A percentile compares a stretch with the other conserved stretches of the same genome.
Evolutionary conservation across 2,329 filamentous ascomycete species (phyloP).

Genomic region (Paecilomyces niveus): DNA sequence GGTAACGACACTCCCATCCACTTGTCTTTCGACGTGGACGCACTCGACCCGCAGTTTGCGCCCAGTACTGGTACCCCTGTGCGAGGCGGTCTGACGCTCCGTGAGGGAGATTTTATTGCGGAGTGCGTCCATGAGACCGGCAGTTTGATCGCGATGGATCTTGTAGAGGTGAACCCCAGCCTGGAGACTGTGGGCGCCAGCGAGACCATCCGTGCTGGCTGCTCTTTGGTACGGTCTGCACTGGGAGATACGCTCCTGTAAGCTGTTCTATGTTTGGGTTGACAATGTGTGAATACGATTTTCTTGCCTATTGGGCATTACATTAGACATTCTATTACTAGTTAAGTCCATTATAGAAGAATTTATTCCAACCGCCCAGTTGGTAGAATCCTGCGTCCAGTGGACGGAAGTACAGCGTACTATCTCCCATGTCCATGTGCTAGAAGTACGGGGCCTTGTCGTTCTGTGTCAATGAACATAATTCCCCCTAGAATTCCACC

Average conservation of each 20-base stretch:
- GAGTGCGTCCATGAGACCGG: constrained; percentile 77
- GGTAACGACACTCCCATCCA: constrained; percentile 93
- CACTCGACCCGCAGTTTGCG: constrained; percentile 91
- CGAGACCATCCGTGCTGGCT: constrained; percentile 85
- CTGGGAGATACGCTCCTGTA: constrained; percentile 85
- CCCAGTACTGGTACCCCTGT: constrained; percentile 94
- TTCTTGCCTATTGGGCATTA: neutral
- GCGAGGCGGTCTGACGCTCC: constrained; percentile 81
- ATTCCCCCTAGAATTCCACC: neutral
- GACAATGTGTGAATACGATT: neutral
- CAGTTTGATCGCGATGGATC: constrained; percentile 68
- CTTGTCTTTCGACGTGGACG: constrained; percentile 94
- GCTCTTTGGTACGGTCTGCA: constrained; percentile 84
- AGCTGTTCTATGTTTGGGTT: constrained; percentile 11
- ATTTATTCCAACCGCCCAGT: neutral
- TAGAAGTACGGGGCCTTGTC: neutral
- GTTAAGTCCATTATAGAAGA: neutral
- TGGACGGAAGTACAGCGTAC: neutral
- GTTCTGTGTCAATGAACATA: neutral
- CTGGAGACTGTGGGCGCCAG: constrained; percentile 63
- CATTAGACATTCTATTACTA: neutral
- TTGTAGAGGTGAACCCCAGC: constrained; percentile 75
- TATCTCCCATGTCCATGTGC: neutral
- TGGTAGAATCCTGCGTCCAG: neutral
- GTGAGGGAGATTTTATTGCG: constrained; percentile 96